phyloP scores from a whole-genome alignment of 2,329 filamentous ascomycete species.

The Penicillium brasilianum region DNA sequence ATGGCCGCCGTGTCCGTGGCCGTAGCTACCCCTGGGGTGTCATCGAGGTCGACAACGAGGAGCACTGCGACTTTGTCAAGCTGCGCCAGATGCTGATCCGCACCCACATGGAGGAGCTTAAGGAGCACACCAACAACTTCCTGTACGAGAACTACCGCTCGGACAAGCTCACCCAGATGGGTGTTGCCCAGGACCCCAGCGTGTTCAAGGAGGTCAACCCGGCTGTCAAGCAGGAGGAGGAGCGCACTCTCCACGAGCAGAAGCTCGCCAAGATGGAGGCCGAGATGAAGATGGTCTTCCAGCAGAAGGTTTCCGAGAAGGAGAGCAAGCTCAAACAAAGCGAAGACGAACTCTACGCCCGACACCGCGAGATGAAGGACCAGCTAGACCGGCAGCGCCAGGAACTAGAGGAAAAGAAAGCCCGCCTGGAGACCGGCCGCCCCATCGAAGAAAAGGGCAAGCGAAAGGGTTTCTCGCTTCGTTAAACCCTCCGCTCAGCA shows the following conservation, averaged over 20 bases:
- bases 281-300: constrained; percentile 99
- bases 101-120: constrained; percentile 99
- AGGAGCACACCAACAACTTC: constrained; percentile 99
- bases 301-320: constrained; percentile 99
- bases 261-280: constrained; percentile 99
- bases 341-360: constrained; percentile 97
- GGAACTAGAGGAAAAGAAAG: constrained; percentile 98
- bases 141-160: constrained; percentile 99
- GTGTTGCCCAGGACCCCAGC: constrained; percentile 95
- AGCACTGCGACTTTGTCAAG: constrained; percentile 99
- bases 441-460: constrained; percentile 97
- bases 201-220: constrained; percentile 99
- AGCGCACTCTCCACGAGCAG: constrained; percentile 96
- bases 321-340: constrained; percentile 99
- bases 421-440: constrained; percentile 89
- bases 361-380: constrained; percentile 99
- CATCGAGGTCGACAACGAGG: constrained; percentile 99
- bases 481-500: constrained; percentile 60
- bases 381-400: constrained; percentile 92
- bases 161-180: constrained; percentile 98
- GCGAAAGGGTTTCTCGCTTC: constrained; percentile 99
- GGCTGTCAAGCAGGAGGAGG: constrained; percentile 99
- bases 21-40: constrained; percentile 98
- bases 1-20: constrained; percentile 94
- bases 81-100: constrained; percentile 99